Percentiles rank a stretch among this genome's conserved stretches.
These are phyloP conservation scores for Sugiyamaella pinicola DNA, from an alignment of 1,139 yeast species.

Conservation along the genomic window DNA sequence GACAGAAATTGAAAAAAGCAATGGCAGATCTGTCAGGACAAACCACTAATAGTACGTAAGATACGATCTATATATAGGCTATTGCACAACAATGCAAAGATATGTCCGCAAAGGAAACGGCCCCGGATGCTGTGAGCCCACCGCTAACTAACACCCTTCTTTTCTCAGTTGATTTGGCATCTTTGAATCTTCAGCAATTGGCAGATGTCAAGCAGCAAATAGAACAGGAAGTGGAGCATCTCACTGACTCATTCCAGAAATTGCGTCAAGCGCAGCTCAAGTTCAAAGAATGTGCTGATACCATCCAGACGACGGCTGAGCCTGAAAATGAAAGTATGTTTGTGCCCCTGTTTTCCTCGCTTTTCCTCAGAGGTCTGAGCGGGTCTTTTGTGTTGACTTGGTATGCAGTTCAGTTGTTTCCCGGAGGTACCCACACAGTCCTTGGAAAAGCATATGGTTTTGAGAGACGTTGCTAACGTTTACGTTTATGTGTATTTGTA, in stretches of 20 bases:
- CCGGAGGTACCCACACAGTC: too few species aligned
- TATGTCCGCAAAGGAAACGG: too few species aligned
- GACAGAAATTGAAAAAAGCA: neutral
- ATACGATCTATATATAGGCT: neutral
- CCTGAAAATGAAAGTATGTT: constrained; percentile 45
- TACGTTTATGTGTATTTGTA: neutral
- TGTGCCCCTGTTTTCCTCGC: too few species aligned
- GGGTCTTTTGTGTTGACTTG: too few species aligned
- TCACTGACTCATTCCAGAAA: constrained; percentile 82
- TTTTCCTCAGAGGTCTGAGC: too few species aligned
- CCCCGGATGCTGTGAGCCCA: neutral
- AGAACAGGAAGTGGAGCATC: constrained; percentile 83
- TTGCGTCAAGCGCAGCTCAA: constrained; percentile 80
- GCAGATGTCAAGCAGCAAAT: constrained; percentile 81
- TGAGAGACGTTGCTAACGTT: neutral
- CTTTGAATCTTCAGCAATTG: constrained; percentile 80
- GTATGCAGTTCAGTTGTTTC: too few species aligned
- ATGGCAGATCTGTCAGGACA: constrained; percentile 16
- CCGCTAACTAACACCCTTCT: too few species aligned
- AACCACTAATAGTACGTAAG: constrained; percentile 18
- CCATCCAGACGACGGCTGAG: constrained; percentile 60
- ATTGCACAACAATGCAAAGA: too few species aligned
- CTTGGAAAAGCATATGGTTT: too few species aligned
- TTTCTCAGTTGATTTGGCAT: constrained; percentile 57
- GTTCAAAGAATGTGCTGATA: constrained; percentile 76